Percentiles rank a stretch among this genome's conserved stretches.
These are phyloP conservation scores for Pseudotsuga menziesii DNA, from an alignment of 75 land plant genomes.

Conservation along the genomic window DNA sequence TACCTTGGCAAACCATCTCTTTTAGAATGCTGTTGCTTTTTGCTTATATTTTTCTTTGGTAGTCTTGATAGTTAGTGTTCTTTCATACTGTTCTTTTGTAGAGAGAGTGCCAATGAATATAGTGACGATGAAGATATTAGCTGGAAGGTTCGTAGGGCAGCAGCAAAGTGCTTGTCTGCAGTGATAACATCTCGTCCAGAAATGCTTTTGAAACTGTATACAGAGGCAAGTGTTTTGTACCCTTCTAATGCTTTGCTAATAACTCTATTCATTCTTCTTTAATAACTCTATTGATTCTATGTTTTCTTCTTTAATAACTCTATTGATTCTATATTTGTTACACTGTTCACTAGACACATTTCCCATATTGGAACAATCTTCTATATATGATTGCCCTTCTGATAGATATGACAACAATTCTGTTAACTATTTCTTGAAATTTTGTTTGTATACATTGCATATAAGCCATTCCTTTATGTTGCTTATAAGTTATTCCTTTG, in stretches of 20 bases:
- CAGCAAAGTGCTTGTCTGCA: slow-evolving; percentile 92
- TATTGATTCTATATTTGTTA: not conserved
- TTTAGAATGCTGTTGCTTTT: not conserved
- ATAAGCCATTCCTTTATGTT: no score
- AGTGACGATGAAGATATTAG: slow-evolving; percentile 99
- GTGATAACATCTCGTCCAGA: slow-evolving; percentile 96
- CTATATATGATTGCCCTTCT: no score
- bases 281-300: not conserved
- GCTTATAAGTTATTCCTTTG: no score
- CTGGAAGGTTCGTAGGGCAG: slow-evolving; percentile 99
- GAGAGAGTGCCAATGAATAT: slow-evolving; percentile 97
- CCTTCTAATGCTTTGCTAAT: not conserved
- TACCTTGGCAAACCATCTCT: not conserved
- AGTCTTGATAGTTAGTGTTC: not conserved
- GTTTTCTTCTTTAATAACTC: not conserved
- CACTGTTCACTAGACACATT: not conserved
- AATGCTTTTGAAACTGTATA: slow-evolving; percentile 73
- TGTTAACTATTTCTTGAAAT: no score
- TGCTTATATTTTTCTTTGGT: not conserved
- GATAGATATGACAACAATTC: no score
- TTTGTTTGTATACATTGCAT: no score
- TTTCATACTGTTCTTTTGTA: slow-evolving; percentile 16
- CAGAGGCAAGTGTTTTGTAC: slow-evolving; percentile 49
- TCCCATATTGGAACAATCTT: no score
- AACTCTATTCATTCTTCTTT: not conserved